Evolutionary conservation across 1,284 basidiomycete species (phyloP).

Genomic region (Meira miltonrushii): DNA sequence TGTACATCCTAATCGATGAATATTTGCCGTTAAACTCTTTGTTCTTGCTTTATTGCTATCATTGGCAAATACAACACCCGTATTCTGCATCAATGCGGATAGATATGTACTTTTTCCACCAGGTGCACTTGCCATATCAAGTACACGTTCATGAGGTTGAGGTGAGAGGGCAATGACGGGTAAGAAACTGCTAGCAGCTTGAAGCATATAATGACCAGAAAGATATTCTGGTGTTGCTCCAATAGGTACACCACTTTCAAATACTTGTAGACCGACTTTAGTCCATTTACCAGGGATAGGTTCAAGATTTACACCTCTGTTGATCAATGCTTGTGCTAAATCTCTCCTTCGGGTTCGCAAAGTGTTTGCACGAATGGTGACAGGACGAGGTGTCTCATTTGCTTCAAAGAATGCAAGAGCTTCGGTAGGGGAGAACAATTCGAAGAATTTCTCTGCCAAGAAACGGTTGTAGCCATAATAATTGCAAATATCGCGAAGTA

Average conservation of each 20-base stretch:
- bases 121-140: slow-evolving; percentile 98
- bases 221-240: slow-evolving; percentile 95
- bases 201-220: slow-evolving; percentile 98
- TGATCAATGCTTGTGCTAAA: slow-evolving; percentile 87
- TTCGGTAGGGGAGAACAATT: slow-evolving; percentile 87
- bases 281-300: slow-evolving; percentile 96
- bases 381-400: slow-evolving; percentile 90
- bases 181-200: slow-evolving; percentile 97
- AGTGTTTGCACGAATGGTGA: slow-evolving; percentile 97
- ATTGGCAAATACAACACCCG: slow-evolving; percentile 95
- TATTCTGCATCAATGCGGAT: slow-evolving; percentile 80
- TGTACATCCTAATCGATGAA: slow-evolving; percentile 94
- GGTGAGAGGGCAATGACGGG: slow-evolving; percentile 93
- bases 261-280: slow-evolving; percentile 95
- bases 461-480: slow-evolving; percentile 99
- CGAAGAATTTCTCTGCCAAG: slow-evolving; percentile 87
- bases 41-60: slow-evolving; percentile 91
- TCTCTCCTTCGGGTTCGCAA: slow-evolving; percentile 87
- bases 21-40: slow-evolving; percentile 92
- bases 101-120: slow-evolving; percentile 83
- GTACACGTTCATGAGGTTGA: slow-evolving; percentile 84
- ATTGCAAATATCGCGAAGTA: slow-evolving; percentile 62
- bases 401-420: slow-evolving; percentile 93
- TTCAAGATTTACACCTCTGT: slow-evolving; percentile 84
- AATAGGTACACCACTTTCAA: slow-evolving; percentile 91